Percentiles rank a stretch among this genome's conserved stretches.
Conservation (phyloP, 371 early-diverging fungal genomes). For the Thermomucor indicae-seudaticae region DNA sequence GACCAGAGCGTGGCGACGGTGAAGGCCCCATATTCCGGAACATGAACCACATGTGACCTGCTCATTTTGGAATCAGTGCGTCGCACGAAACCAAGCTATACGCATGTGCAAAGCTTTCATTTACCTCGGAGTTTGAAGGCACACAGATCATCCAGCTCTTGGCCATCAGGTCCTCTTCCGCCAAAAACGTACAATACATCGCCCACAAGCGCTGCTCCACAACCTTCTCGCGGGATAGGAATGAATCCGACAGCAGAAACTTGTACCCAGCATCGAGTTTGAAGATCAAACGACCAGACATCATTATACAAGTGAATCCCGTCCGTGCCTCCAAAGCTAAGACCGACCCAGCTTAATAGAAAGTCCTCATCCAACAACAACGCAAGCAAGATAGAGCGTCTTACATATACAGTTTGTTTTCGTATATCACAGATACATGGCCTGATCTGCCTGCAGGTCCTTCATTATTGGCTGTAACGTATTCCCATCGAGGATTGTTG, state of each 20-base stretch:
- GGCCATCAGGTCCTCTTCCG: conserved; percentile 58
- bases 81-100: background rate
- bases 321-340: conserved; percentile 73
- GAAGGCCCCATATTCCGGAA: conserved; percentile 69
- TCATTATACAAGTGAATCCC: conserved; percentile 68
- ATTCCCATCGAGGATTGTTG: conserved; percentile 49
- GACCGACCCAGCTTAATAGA: background rate
- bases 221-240: conserved; percentile 66
- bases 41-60: conserved; percentile 66
- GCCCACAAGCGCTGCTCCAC: conserved; percentile 64
- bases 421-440: conserved; percentile 50
- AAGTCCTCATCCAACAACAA: background rate
- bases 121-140: conserved; percentile 68
- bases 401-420: conserved; percentile 60
- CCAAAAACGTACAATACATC: conserved; percentile 77
- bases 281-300: conserved; percentile 69
- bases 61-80: no score
- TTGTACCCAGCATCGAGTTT: conserved; percentile 52
- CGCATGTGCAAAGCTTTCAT: background rate
- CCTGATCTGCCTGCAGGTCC: conserved; percentile 57
- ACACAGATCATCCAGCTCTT: conserved; percentile 64
- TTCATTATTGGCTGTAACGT: conserved; percentile 37
- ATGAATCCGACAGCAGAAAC: conserved; percentile 60
- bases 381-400: conserved; percentile 23
- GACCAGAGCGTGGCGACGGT: conserved; percentile 62